Evolutionary conservation across 192 early-diverging fungal species (phyloP).

Genomic region (Coemansia biformis): DNA sequence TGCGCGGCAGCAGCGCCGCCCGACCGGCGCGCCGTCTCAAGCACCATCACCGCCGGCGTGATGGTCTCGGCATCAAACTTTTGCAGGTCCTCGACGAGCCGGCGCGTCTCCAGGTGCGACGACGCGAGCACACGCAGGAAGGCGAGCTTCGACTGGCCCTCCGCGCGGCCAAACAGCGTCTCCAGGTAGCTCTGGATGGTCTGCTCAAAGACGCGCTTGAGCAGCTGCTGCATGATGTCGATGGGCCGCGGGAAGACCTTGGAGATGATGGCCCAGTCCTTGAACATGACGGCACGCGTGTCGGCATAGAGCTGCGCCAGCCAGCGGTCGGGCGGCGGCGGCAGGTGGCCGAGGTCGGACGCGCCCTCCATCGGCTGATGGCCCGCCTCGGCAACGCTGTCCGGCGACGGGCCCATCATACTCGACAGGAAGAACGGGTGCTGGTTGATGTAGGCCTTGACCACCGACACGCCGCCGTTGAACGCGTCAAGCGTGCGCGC

Average conservation of each 20-base stretch:
- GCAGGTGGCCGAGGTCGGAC: conserved; percentile 41
- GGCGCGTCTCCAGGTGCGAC: conserved; percentile 67
- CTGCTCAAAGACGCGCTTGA: conserved; percentile 94
- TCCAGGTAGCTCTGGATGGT: conserved; percentile 89
- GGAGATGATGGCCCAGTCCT: conserved; percentile 90
- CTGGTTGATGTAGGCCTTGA: conserved; percentile 95
- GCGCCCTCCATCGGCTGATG: conserved; percentile 42
- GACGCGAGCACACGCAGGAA: conserved; percentile 74
- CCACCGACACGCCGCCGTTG: conserved; percentile 91
- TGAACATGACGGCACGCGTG: conserved; percentile 70
- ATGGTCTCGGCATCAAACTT: conserved; percentile 67
- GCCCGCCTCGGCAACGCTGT: conserved; percentile 44
- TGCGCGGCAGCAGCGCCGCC: conserved; percentile 16
- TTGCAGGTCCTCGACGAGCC: conserved; percentile 72
- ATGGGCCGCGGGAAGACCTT: conserved; percentile 89
- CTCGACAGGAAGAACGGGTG: conserved; percentile 92
- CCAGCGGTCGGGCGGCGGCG: conserved; percentile 64
- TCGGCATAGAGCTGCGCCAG: conserved; percentile 77
- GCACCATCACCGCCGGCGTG: conserved; percentile 42
- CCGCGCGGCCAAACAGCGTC: conserved; percentile 64
- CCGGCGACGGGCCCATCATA: conserved; percentile 60
- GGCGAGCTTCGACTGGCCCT: conserved; percentile 64
- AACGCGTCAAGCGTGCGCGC: conserved; percentile 87
- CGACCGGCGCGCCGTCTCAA: conserved; percentile 43
- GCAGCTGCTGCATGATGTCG: conserved; percentile 86